Base-by-base conservation (phyloP, 2,329 filamentous ascomycete species). In the Epicoccum sorghinum region DNA sequence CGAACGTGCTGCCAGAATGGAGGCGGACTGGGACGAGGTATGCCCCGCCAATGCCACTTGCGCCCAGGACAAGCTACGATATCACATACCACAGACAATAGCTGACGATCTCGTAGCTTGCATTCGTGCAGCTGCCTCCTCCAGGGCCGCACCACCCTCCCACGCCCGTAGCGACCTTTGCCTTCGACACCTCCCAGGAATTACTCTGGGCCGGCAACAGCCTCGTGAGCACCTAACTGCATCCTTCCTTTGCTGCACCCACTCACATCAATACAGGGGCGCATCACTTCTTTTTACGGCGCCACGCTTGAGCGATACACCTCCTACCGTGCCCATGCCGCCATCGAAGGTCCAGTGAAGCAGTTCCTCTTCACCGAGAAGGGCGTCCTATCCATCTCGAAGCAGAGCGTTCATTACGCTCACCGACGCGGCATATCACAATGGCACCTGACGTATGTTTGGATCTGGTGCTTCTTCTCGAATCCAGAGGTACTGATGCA, bases 181-280 rank as follows among this genome's bases (percentile, higher is more conserved):
- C 89, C 42, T 99, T 99, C 76, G 95, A 99, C 75, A 89, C 89
- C 52, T 82, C 83, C 35, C 89, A 96, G 74, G 95, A 99, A 75
- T 83, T 99, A 32, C 78, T 99, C 47, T 99, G 96, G 95, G 86
- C 88, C 3, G 96, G 93, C 41, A 96, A 95, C 75, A 90, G 95
- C 78, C 91, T 88, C 81, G 91, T 95, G 81, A 80, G 85, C 61
- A 38, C 55, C 64, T 14, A 10, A 58, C 49, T 35, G 47, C 8
- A 38, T 12, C 37, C 18, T 25, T 24, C 48, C 33, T 6, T 44
- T 41, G 37, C 57, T 14, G 27, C 48, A 8, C 25, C 12, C 2
- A 46, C 55, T 61, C 30, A 70, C 52, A 33, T 33, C 7, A 22
- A 46, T n/a, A 27, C 64, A 96, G 91, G 95, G 95, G 58, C 87